phyloP scores from a whole-genome alignment of 2,329 filamentous ascomycete genomes.

The Endocalyx cinctus region DNA sequence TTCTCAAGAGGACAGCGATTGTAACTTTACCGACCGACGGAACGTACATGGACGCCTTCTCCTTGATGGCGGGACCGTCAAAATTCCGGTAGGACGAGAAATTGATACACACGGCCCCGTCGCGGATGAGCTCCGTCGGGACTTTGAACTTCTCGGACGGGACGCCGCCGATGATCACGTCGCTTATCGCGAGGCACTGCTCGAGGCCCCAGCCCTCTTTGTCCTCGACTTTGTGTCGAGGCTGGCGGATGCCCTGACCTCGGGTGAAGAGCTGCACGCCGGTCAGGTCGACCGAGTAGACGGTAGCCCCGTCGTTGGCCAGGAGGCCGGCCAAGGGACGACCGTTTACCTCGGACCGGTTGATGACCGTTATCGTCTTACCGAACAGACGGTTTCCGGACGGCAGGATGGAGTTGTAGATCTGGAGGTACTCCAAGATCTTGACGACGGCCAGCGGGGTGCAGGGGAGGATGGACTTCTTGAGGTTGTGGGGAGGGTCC shows the following conservation, averaged over 20 bases:
- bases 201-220: constrained; percentile 75
- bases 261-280: constrained; percentile 90
- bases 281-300: constrained; percentile 91
- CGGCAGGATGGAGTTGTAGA: constrained; percentile 92
- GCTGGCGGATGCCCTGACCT: constrained; percentile 79
- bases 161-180: constrained; percentile 92
- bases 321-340: constrained; percentile 86
- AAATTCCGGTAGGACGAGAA: constrained; percentile 97
- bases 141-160: constrained; percentile 88
- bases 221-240: constrained; percentile 80
- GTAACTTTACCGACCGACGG: constrained; percentile 97
- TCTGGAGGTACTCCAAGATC: constrained; percentile 90
- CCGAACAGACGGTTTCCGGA: constrained; percentile 92
- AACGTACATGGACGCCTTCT: constrained; percentile 94
- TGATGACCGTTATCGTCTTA: constrained; percentile 93
- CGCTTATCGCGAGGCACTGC: constrained; percentile 79
- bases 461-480: constrained; percentile 92
- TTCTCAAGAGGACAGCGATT: constrained; percentile 84
- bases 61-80: constrained; percentile 75
- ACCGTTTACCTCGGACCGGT: constrained; percentile 92
- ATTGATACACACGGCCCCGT: constrained; percentile 97
- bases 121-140: constrained; percentile 73
- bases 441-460: constrained; percentile 95
- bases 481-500: constrained; percentile 68
- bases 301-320: constrained; percentile 91